Evolutionary conservation across 257 asterid species (phyloP), one percentile per base, ranked within the genome.

Genomic region (Voacanga thouarsii): DNA sequence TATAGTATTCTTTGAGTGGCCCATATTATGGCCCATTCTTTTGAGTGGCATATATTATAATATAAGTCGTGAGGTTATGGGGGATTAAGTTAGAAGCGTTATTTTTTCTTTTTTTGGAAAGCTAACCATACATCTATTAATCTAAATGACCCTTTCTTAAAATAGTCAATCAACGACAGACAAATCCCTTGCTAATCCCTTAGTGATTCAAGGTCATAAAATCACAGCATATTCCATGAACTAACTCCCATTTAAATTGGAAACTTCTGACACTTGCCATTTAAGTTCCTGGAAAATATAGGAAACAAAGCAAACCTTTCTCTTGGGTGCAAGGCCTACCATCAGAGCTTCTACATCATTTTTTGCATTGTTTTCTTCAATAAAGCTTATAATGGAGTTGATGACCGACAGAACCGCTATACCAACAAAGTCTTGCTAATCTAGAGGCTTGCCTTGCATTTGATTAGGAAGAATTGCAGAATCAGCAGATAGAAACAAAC

Each of bases 301-400:
- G n/a, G n/a, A n/a, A n/a, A n/a, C 4, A 23, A 51, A 21, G 26
- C 55, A 8, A 60, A 86, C 95, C 96, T 86, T 90, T 11, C 94
- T 83, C 82, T 88, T 89, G 21, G 96, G 96, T 49, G 96, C 96
- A 76, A 90, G 90, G 12, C 94, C 87, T 5, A 94, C 94, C 96
- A 90, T 90, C 26, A 90, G 86, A 49, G 96, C 96, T 12, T 89
- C 91, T 3, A 94, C 96, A 64, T 94, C 96, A 78, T 90, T 90
- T 28, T 92, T 94, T 6, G 96, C 96, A 74, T 86, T 90, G 81
- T 90, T 90, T 83, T 90, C 96, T 84, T 90, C 96, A 4, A 88
- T 39, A 61, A 90, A 90, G 71, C 96, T 90, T 28, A 90, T 89
- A 10, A 92, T 89, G 45, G 96, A 90, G 79, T 90, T 90, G 80